phyloP scores from a whole-genome alignment of 164 flowering plant genomes.

The Vitis rotundifolia region DNA sequence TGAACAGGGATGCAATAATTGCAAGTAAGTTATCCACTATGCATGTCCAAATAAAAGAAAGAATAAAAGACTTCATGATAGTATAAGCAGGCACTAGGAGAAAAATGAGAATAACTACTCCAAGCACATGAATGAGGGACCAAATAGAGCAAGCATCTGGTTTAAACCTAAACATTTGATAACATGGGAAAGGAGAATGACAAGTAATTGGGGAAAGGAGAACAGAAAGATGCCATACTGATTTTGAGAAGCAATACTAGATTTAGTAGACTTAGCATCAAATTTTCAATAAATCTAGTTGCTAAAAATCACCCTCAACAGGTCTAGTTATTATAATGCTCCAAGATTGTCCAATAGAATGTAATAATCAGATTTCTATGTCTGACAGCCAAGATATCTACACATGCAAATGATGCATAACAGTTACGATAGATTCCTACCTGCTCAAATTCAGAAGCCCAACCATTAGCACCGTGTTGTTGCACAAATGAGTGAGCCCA shows the following conservation, averaged over 20 bases:
- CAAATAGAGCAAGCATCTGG: background rate
- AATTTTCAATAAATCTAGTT: background rate
- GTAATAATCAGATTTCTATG: background rate
- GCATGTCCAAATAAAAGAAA: background rate
- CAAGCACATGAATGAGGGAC: background rate
- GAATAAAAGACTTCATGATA: background rate
- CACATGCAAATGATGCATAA: background rate
- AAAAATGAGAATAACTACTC: background rate
- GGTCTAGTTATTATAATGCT: background rate
- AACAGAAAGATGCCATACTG: background rate
- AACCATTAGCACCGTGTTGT: constrained; percentile 81
- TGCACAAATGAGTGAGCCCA: constrained; percentile 87
- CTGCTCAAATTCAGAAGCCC: constrained; percentile 96
- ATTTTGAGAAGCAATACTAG: background rate
- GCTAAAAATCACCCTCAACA: background rate
- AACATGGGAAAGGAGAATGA: background rate
- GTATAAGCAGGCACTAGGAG: background rate
- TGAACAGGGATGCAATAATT: background rate
- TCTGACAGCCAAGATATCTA: background rate
- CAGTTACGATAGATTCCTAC: constrained; percentile 29
- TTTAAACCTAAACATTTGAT: background rate
- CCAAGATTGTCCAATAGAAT: background rate
- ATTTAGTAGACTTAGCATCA: background rate
- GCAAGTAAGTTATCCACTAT: background rate
- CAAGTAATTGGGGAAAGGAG: background rate